Base-by-base conservation (phyloP, 805 yeast species). In the Suhomyces faveliae region DNA sequence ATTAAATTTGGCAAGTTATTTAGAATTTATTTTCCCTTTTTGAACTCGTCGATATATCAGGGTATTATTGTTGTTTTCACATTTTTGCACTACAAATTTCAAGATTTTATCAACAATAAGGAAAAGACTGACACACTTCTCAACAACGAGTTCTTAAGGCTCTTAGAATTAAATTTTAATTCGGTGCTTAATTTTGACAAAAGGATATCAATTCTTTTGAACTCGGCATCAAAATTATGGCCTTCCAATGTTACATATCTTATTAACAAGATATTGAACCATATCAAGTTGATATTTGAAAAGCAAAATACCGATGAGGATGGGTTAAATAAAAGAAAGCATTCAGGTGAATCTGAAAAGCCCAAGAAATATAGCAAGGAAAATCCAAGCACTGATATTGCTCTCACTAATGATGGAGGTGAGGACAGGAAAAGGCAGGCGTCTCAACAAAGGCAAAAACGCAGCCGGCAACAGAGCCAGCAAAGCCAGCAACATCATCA, bases 51-150 rank as follows among this genome's bases (percentile, higher is more conserved):
- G 45, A 61, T 77, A 9, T 77, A 77, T 57, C 83, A 78, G 55
- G 79, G 81, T 2, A 64, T 78, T 43, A 74, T 79, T 46, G 80
- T 78, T 19, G 67, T 74, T 19, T 78, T 72, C 61, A 77, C 80
- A 0, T 58, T 78, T 51, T 59, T 79, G 54, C 79, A 76, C 55
- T 61, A 73, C 45, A 73, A 73, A 20, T 71, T 63, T 45, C 63
- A 63, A 13, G 67, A 64, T n/a, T 60, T 74, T 42, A 51, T 67
- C 15, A 58, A 56, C 19, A 58, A 59, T 62, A 51, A 59, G 60
- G 15, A 42, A 12, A 29, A 40, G 12, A 22, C 37, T 11, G 40
- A 44, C 20, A 37, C 40, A 29, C 52, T 51, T 42, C 51, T 49
- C 35, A 53, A 49, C 30, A 48, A 39, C 33, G 55, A 54, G 11